These are phyloP conservation scores for Cladosporium sp. DNA, from an alignment of 2,329 filamentous ascomycete genomes.

Conservation along the genomic window DNA sequence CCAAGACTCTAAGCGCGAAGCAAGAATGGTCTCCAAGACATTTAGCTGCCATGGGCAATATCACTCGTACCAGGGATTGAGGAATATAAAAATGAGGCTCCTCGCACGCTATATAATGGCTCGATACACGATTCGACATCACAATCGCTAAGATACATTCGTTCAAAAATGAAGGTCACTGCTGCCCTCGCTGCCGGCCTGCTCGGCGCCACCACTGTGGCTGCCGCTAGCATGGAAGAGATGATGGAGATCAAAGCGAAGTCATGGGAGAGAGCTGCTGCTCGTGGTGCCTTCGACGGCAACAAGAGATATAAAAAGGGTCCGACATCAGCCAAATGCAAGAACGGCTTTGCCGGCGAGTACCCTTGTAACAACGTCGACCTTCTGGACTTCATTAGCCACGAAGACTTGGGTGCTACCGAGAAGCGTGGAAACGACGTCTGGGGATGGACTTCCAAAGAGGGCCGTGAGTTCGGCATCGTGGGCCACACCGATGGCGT, in stretches of 20 bases:
- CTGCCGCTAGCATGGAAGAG: conserved; percentile 8
- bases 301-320: conserved; percentile 14
- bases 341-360: conserved; percentile 35
- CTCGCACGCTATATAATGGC: background rate
- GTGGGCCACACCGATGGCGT: conserved; percentile 48
- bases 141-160: background rate
- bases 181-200: conserved; percentile 9
- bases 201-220: conserved; percentile 11
- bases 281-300: conserved; percentile 8
- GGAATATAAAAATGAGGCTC: background rate
- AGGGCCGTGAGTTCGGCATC: conserved; percentile 48
- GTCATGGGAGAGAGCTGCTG: conserved; percentile 8
- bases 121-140: no score
- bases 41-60: background rate
- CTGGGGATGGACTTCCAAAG: conserved; percentile 48
- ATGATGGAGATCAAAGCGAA: conserved; percentile 9
- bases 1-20: conserved; percentile 7
- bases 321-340: conserved; percentile 24
- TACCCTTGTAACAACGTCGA: conserved; percentile 34
- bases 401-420: conserved; percentile 36
- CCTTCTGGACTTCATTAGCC: conserved; percentile 36
- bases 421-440: conserved; percentile 34
- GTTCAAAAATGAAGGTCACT: conserved; percentile 7
- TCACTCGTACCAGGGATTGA: background rate
- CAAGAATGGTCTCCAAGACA: conserved; percentile 1